A percentile compares a stretch with the other conserved stretches of the same genome.
These are phyloP conservation scores for Thielaviopsis ethacetica DNA, from an alignment of 2,329 filamentous ascomycete genomes.

Conservation along the genomic window DNA sequence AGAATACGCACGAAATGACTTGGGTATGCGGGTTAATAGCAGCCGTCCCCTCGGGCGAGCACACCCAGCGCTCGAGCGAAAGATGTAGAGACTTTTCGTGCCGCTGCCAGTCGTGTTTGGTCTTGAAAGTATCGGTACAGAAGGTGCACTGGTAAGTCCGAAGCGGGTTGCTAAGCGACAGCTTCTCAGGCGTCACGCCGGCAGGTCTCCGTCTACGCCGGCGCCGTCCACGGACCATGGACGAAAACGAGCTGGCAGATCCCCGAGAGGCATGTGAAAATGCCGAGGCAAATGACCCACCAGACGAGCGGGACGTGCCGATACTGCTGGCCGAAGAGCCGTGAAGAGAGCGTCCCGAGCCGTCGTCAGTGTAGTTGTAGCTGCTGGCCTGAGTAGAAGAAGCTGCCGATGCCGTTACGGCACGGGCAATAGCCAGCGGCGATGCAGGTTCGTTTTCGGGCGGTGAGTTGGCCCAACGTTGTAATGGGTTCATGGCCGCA, in stretches of 20 bases:
- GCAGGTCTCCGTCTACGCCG: slow-evolving; percentile 29
- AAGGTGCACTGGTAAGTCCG: slow-evolving; percentile 52
- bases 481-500: slow-evolving; percentile 38
- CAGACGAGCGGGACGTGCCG: slow-evolving; percentile 44
- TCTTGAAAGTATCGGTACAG: slow-evolving; percentile 51
- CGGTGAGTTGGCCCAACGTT: slow-evolving; percentile 43
- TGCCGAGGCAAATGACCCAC: slow-evolving; percentile 39
- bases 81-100: slow-evolving; percentile 53
- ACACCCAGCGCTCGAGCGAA: slow-evolving; percentile 51
- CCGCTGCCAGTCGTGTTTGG: slow-evolving; percentile 53
- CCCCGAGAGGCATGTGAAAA: slow-evolving; percentile 42
- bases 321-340: slow-evolving; percentile 41
- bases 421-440: slow-evolving; percentile 40
- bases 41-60: slow-evolving; percentile 38
- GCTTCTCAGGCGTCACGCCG: slow-evolving; percentile 21
- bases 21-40: slow-evolving; percentile 44
- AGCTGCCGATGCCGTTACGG: slow-evolving; percentile 34
- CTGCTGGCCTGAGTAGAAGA: slow-evolving; percentile 41
- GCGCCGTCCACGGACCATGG: slow-evolving; percentile 28
- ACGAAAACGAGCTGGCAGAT: slow-evolving; percentile 35
- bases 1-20: slow-evolving; percentile 40
- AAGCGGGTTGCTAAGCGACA: slow-evolving; percentile 25
- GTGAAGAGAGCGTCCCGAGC: slow-evolving; percentile 40
- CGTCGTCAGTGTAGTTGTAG: slow-evolving; percentile 43
- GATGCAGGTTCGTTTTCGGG: slow-evolving; percentile 44